Base-by-base conservation (phyloP, 108 stramenopile genomes). In the Skeletonema costatum region DNA sequence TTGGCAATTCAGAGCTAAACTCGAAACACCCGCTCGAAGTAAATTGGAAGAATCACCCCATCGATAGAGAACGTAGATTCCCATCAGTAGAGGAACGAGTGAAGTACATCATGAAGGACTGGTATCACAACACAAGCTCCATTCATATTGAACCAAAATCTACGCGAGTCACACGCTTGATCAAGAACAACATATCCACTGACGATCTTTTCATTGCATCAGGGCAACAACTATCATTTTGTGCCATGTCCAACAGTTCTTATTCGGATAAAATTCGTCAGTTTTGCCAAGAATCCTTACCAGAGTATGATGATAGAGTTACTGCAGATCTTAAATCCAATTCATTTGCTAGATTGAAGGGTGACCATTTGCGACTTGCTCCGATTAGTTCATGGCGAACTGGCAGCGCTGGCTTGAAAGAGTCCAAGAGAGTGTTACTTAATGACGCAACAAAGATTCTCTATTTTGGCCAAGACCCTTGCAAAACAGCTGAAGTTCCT, bases 41-140 rank as follows among this genome's bases (percentile, higher is more conserved):
- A 3, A 65, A 79, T 51, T 75, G 78, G 78, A 58, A 64, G 3
- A 21, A 75, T 32, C 82, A 83, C 30, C 60, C 74, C 5, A 64
- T 4, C 35, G 16, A 61, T 14, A 35, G 82, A 70, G 51, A 67
- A 19, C 14, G 78, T 53, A 86, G 90, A 56, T 92, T 93, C 70
- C 91, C 94, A 5, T 85, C 87, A 1, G 77, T 89, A 12, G 87
- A 90, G 76, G 86, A 90, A 31, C 87, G 92, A 32, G 75, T 93
- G 17, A 64, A 84, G 51, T 58, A 90, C 38, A 86, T 86, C 70
- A 90, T 91, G 89, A 82, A 82, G 14, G 85, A 90, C 30, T 96
- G 92, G 92, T 89, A 88, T 74, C 19, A 71, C 60, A 60, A 63
- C 38, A 68, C 33, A 39, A 51, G 17, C 17, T 42, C 10, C 16